phyloP scores from a whole-genome alignment of 805 yeast genomes.

The Starmerella lactis-condensi region DNA sequence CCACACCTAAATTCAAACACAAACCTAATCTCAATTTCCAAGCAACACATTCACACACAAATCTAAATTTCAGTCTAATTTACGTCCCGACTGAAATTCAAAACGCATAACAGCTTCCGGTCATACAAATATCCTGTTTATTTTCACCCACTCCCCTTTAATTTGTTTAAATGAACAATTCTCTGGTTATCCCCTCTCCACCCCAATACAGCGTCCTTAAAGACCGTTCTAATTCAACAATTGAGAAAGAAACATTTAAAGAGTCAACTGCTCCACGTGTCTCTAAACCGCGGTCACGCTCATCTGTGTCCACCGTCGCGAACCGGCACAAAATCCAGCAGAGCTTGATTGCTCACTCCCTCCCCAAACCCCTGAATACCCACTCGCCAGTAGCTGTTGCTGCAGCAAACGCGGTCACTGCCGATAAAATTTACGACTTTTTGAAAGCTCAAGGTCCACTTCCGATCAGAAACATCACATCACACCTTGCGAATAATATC shows the following conservation, averaged over 20 bases:
- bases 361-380: constrained; percentile 28
- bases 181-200: constrained; percentile 1
- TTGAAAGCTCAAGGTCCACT: constrained; percentile 63
- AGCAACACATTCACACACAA: too few relatives aligned
- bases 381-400: constrained; percentile 77
- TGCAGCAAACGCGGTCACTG: constrained; percentile 71
- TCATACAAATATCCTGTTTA: too few relatives aligned
- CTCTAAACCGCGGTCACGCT: constrained; percentile 11
- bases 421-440: constrained; percentile 52
- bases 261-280: constrained; percentile 1
- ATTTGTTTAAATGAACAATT: constrained; percentile 1
- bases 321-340: constrained; percentile 10
- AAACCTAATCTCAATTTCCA: too few relatives aligned
- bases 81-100: too few relatives aligned
- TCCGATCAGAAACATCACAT: constrained; percentile 77
- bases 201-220: neutral
- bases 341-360: constrained; percentile 5
- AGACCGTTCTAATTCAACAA: neutral
- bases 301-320: constrained; percentile 8
- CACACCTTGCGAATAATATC: constrained; percentile 54
- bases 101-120: too few relatives aligned
- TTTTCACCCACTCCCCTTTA: too few relatives aligned
- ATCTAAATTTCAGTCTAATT: too few relatives aligned
- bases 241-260: neutral
- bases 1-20: too few relatives aligned